phyloP scores from a whole-genome alignment of 208 protist species.

The Leishmania braziliensis region DNA sequence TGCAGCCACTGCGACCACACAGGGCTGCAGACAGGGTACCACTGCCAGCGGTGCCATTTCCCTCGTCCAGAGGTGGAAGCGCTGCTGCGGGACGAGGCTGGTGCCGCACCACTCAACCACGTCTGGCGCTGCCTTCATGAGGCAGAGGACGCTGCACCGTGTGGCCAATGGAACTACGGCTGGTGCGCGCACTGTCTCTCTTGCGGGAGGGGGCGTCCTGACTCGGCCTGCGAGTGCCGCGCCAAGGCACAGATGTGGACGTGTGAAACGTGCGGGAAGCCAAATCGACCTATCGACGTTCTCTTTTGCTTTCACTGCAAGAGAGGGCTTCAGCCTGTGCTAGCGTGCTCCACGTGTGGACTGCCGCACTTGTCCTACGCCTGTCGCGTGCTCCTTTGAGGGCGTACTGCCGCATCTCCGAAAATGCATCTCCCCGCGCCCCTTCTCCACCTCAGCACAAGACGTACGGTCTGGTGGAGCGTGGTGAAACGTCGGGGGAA shows the following conservation, averaged over 20 bases:
- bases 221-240: slow-evolving; percentile 54
- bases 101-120: slow-evolving; percentile 19
- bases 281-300: slow-evolving; percentile 74
- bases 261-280: slow-evolving; percentile 44
- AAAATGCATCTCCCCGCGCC: background rate
- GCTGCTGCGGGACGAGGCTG: slow-evolving; percentile 3
- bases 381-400: slow-evolving; percentile 35
- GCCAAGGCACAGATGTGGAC: slow-evolving; percentile 56
- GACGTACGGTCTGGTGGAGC: background rate
- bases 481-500: background rate
- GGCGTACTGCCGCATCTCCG: background rate
- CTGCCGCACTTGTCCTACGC: slow-evolving; percentile 40
- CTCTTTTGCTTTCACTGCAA: slow-evolving; percentile 59
- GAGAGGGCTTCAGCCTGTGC: slow-evolving; percentile 42
- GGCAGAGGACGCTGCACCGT: slow-evolving; percentile 23
- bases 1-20: slow-evolving; percentile 42
- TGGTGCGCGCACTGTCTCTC: slow-evolving; percentile 48
- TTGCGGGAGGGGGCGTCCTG: slow-evolving; percentile 49
- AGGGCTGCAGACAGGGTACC: slow-evolving; percentile 57
- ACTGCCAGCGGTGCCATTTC: slow-evolving; percentile 55
- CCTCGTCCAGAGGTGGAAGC: slow-evolving; percentile 50
- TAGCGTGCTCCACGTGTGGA: slow-evolving; percentile 48
- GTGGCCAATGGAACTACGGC: slow-evolving; percentile 84
- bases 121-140: slow-evolving; percentile 82
- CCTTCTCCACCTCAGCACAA: background rate